phyloP scores from a whole-genome alignment of 2,329 filamentous ascomycete genomes.

The Byssochlamys sp. region DNA sequence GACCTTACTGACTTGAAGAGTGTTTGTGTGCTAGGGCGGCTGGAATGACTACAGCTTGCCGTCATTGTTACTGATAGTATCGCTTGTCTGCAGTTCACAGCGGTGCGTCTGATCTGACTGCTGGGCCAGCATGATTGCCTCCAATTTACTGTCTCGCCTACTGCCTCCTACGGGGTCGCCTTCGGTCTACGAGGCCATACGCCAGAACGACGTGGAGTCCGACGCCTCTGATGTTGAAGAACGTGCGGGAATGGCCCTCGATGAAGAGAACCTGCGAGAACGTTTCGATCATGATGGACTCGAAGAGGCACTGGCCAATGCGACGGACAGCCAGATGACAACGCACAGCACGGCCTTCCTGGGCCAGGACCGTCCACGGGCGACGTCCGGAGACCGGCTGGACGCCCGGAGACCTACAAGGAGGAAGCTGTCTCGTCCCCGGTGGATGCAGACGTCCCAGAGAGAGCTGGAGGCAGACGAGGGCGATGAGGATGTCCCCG shows the following conservation, averaged over 20 bases:
- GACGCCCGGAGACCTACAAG: slow-evolving; percentile 13
- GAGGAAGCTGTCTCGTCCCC: slow-evolving; percentile 20
- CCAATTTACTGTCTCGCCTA: slow-evolving; percentile 33
- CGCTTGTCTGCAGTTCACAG: neutral
- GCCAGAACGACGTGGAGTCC: slow-evolving; percentile 37
- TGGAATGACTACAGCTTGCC: neutral
- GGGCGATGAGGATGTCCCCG: slow-evolving; percentile 54
- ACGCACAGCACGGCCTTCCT: slow-evolving; percentile 35
- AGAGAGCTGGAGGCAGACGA: slow-evolving; percentile 37
- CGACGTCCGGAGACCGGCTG: slow-evolving; percentile 7
- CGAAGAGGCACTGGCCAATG: slow-evolving; percentile 46
- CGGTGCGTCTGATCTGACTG: neutral
- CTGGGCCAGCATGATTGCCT: slow-evolving; percentile 30
- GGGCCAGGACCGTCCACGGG: slow-evolving; percentile 19
- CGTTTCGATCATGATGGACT: slow-evolving; percentile 49
- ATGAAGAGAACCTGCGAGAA: slow-evolving; percentile 41
- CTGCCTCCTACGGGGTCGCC: slow-evolving; percentile 42
- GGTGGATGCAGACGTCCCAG: slow-evolving; percentile 22
- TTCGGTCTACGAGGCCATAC: slow-evolving; percentile 40
- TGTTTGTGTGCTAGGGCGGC: neutral
- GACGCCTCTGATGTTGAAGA: slow-evolving; percentile 38
- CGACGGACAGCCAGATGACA: slow-evolving; percentile 39
- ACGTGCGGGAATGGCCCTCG: slow-evolving; percentile 39
- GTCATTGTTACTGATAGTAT: neutral
- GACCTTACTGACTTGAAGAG: neutral